phyloP scores from a whole-genome alignment of 2,329 filamentous ascomycete species.

The Nigrospora sphaerica region DNA sequence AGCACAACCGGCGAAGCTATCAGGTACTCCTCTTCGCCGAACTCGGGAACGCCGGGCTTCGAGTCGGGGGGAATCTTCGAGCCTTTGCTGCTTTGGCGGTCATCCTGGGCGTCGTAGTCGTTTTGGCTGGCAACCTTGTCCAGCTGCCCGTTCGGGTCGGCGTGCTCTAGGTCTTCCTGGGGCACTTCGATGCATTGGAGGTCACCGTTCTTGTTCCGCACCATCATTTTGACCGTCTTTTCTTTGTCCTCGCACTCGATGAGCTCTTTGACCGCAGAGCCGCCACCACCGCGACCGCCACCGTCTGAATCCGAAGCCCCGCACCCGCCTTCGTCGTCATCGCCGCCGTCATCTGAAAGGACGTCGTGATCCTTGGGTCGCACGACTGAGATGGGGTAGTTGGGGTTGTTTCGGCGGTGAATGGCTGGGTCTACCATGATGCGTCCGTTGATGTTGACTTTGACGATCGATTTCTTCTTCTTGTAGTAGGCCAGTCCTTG shows the following conservation, averaged over 20 bases:
- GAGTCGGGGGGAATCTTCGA: slow-evolving; percentile 4
- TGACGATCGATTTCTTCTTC: slow-evolving; percentile 66
- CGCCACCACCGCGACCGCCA: slow-evolving; percentile 17
- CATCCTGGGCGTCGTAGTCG: slow-evolving; percentile 10
- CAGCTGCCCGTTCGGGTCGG: slow-evolving; percentile 41
- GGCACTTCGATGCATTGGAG: slow-evolving; percentile 24
- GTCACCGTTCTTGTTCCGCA: slow-evolving; percentile 35
- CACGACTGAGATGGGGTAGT: slow-evolving; percentile 71
- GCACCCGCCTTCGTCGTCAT: slow-evolving; percentile 32
- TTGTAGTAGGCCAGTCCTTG: slow-evolving; percentile 82
- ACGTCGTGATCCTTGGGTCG: slow-evolving; percentile 64
- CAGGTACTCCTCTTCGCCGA: slow-evolving; percentile 77
- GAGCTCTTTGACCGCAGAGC: background rate
- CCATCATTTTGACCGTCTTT: slow-evolving; percentile 44
- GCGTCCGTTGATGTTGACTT: slow-evolving; percentile 79
- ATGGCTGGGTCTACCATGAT: slow-evolving; percentile 83
- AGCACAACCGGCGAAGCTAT: slow-evolving; percentile 79
- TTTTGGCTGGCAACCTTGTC: slow-evolving; percentile 38
- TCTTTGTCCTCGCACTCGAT: slow-evolving; percentile 8
- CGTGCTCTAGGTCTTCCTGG: slow-evolving; percentile 26
- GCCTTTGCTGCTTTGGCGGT: slow-evolving; percentile 10
- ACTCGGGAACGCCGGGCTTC: slow-evolving; percentile 36
- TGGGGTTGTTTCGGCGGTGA: slow-evolving; percentile 78
- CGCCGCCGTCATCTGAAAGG: slow-evolving; percentile 40
- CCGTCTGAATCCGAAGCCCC: slow-evolving; percentile 31